Base-by-base conservation (phyloP, 2,329 filamentous ascomycete genomes). In the Phialophora tarda region DNA sequence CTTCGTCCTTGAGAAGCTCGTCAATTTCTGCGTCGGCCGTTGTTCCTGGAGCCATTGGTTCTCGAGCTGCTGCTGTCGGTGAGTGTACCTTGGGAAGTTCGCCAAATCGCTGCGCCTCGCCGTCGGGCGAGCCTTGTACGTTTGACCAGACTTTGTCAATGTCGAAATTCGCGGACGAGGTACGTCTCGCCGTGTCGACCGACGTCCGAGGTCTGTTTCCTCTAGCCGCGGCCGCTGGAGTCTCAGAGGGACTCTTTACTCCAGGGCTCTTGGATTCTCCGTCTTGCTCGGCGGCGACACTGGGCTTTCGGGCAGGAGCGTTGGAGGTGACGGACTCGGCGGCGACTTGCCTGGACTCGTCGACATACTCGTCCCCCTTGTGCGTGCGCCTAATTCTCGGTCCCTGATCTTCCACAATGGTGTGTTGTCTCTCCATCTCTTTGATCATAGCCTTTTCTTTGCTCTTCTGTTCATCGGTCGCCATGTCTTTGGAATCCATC, bases 301-400 rank as follows among this genome's bases (percentile, higher is more conserved):
- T 69, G 8, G 61, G 60, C 64, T 75, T 78, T 64, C 79, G 79
- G 26, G 80, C 75, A 14, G 81, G 80, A 26, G 78, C 78, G 14
- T 79, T 77, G n/a, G 79, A 81, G 64, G 82, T 82, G 38, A 82
- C 78, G 6, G 81, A 80, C 67, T 84, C 82, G 30, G 78, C 78
- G 38, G 79, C 75, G 48, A 79, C 79, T 68, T 83, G 78, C 58
- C 79, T 83, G 38, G 96, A 92, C 54, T 90, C 88, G 68, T 94
- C 93, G 17, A 98, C 85, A 17, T 97, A 78, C 76, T 98, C 95
- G 65, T 97, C 93, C 12, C 95, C 95, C 78, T 98, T 98, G 81
- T 98, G 94, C 1, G 94, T 97, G 72, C 91, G 88, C 73, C 93
- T 87, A 64, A 97, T 89, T 2, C 93, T 88, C 3, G 93, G 91